Conservation (phyloP, 257 asterid genomes). For the Lavandula angustifolia region DNA sequence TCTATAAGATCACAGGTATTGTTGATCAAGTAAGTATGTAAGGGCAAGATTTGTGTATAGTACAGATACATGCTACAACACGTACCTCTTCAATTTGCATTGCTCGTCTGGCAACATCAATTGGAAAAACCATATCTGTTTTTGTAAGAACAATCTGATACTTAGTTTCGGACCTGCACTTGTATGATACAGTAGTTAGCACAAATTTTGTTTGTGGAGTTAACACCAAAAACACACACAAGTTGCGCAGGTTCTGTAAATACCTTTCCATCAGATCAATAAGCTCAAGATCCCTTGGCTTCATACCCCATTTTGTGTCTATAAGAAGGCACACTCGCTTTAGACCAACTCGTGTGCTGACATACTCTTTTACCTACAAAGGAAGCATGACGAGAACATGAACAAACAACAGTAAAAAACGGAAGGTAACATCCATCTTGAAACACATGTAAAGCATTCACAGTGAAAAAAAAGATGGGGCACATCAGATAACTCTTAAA, state of each 20-base stretch:
- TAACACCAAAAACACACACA: slow-evolving; percentile 2
- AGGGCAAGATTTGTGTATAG: neutral
- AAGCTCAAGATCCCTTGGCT: slow-evolving; percentile 86
- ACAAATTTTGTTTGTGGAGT: neutral
- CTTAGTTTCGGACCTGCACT: slow-evolving; percentile 69
- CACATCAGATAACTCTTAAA: neutral
- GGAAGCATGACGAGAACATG: slow-evolving; percentile 20
- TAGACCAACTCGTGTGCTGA: slow-evolving; percentile 70
- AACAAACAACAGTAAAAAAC: slow-evolving; percentile 18
- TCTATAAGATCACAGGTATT: slow-evolving; percentile 53
- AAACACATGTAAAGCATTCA: slow-evolving; percentile 13
- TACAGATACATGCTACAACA: neutral
- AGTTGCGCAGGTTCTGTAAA: neutral
- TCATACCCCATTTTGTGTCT: slow-evolving; percentile 99
- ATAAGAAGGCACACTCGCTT: slow-evolving; percentile 89
- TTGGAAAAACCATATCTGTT: slow-evolving; percentile 85
- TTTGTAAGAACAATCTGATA: slow-evolving; percentile 92
- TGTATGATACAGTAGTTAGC: slow-evolving; percentile 26
- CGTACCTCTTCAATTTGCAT: slow-evolving; percentile 97
- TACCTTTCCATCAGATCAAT: slow-evolving; percentile 95
- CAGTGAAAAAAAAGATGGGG: slow-evolving; percentile 3
- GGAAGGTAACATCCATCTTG: slow-evolving; percentile 24
- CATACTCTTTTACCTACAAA: slow-evolving; percentile 95
- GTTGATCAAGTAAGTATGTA: slow-evolving; percentile 20
- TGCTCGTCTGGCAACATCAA: slow-evolving; percentile 93